Percentiles rank a stretch among this genome's conserved stretches.
Evolutionary conservation across 305 asterid genomes (phyloP).

Genomic region (Petunia hybrid): DNA sequence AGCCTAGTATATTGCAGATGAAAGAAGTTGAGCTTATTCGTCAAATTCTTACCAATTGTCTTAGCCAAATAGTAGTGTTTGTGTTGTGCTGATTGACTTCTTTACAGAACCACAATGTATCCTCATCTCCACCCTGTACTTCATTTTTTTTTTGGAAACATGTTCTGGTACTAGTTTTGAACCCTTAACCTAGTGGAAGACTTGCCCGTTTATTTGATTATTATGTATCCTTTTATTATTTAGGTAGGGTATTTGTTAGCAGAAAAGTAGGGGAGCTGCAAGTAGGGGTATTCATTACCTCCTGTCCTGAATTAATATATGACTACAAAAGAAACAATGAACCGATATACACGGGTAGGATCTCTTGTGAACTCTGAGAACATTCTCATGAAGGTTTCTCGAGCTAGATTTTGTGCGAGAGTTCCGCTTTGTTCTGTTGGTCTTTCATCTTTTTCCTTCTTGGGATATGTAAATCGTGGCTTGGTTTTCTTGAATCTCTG

Average conservation of each 20-base stretch:
- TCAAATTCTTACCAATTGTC: constrained; percentile 19
- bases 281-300: neutral
- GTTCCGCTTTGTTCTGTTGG: neutral
- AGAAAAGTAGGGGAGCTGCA: neutral
- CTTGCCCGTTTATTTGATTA: neutral
- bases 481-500: neutral
- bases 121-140: neutral
- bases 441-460: neutral
- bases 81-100: neutral
- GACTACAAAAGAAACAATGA: neutral
- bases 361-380: neutral
- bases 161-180: too few relatives aligned
- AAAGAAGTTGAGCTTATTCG: neutral
- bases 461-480: neutral
- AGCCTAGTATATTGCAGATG: neutral
- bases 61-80: neutral
- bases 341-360: neutral
- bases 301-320: neutral
- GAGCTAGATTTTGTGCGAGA: neutral
- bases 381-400: neutral
- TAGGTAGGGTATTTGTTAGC: constrained; percentile 1
- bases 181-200: too few relatives aligned
- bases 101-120: neutral
- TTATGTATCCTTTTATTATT: neutral
- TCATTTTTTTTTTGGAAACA: too few relatives aligned